These are phyloP conservation scores for Penicillium subrubescens DNA, from an alignment of 495 filamentous ascomycete species.

Conservation along the genomic window DNA sequence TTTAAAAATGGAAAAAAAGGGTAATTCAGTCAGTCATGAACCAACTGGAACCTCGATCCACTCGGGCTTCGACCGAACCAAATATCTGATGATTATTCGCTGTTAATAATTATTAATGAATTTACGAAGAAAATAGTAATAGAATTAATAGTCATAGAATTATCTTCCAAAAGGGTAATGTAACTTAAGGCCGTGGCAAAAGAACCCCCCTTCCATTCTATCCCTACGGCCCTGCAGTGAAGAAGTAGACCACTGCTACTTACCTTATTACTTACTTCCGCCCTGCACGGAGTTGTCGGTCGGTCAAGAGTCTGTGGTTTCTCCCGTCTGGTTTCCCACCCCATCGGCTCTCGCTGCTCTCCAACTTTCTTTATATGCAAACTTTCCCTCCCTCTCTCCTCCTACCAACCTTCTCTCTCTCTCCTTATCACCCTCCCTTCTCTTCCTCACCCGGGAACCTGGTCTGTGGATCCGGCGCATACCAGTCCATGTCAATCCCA, in stretches of 20 bases:
- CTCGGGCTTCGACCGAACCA: conserved; percentile 15
- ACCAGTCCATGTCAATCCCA: conserved; percentile 26
- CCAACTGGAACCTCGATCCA: conserved; percentile 2
- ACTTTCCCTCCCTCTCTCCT: background rate
- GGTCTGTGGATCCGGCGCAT: conserved; percentile 29
- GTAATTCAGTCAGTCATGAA: background rate
- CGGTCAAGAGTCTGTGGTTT: background rate
- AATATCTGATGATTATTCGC: background rate
- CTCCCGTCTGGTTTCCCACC: background rate
- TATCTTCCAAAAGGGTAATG: conserved; percentile 2
- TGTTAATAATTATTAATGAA: background rate
- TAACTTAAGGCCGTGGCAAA: conserved; percentile 27
- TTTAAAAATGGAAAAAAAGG: background rate
- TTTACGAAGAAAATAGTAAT: background rate
- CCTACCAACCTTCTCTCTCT: conserved; percentile 10
- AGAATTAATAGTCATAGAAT: background rate
- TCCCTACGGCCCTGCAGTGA: conserved; percentile 7
- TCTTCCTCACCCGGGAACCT: conserved; percentile 20
- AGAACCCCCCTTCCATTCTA: conserved; percentile 14
- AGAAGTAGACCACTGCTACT: background rate
- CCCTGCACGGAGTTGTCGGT: too few relatives aligned
- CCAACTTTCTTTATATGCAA: conserved; percentile 2
- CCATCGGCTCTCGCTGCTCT: background rate
- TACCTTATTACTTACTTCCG: too few relatives aligned
- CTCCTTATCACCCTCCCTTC: background rate